Conservation (phyloP, 768 basidiomycete genomes). For the Termitomyces sp. region DNA sequence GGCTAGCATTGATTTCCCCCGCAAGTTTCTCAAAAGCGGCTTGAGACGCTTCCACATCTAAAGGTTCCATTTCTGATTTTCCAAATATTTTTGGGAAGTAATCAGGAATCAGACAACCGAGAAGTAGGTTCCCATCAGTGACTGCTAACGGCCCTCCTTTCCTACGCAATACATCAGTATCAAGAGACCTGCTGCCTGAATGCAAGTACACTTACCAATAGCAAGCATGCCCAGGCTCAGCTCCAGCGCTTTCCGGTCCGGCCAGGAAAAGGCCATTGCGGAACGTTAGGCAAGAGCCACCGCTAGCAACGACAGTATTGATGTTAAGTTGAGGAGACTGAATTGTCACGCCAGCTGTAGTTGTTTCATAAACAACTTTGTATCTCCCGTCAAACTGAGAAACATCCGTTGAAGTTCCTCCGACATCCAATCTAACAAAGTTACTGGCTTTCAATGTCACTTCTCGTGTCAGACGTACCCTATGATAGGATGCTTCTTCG, state of each 20-base stretch:
- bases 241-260: constrained; percentile 92
- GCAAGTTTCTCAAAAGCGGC: constrained; percentile 67
- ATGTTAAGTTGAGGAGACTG: constrained; percentile 94
- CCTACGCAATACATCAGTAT: constrained; percentile 32
- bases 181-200: background rate
- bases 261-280: constrained; percentile 88
- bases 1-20: constrained; percentile 66
- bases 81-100: constrained; percentile 97
- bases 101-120: constrained; percentile 85
- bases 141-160: constrained; percentile 92
- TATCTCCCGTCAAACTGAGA: constrained; percentile 90
- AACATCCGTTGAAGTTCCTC: constrained; percentile 94
- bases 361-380: constrained; percentile 93
- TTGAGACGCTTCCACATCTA: constrained; percentile 73
- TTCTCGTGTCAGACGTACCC: constrained; percentile 49
- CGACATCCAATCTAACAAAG: constrained; percentile 73
- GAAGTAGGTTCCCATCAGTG: constrained; percentile 89
- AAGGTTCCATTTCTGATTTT: constrained; percentile 78
- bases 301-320: constrained; percentile 95
- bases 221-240: constrained; percentile 90
- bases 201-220: constrained; percentile 54
- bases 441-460: background rate
- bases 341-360: constrained; percentile 91
- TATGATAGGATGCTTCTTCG: constrained; percentile 73
- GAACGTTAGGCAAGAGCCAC: constrained; percentile 87